Conservation (phyloP, 2,329 filamentous ascomycete genomes). For the Dissoconium aciculare region DNA sequence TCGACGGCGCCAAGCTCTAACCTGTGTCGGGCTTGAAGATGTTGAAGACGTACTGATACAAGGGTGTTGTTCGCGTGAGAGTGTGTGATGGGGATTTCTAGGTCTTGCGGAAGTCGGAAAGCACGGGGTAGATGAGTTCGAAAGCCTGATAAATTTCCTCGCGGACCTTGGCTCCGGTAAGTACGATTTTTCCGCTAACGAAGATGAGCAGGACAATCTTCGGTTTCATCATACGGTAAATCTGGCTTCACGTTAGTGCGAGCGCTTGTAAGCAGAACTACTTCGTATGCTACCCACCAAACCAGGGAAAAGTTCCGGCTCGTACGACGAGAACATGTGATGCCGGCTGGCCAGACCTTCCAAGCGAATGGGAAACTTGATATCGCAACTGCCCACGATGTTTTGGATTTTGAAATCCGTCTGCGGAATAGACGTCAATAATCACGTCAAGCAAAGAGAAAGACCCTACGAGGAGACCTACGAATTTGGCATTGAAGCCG, state of each 20-base stretch:
- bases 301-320: conserved; percentile 29
- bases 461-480: background rate
- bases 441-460: background rate
- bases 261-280: conserved; percentile 32
- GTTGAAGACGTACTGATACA: too few relatives aligned
- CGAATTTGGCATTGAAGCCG: conserved; percentile 55
- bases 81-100: too few relatives aligned
- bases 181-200: conserved; percentile 93
- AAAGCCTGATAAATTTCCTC: conserved; percentile 97
- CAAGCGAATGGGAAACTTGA: conserved; percentile 96
- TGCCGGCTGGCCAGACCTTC: conserved; percentile 92
- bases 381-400: conserved; percentile 95
- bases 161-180: conserved; percentile 92
- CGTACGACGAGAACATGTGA: conserved; percentile 98
- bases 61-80: too few relatives aligned
- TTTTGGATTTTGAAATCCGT: conserved; percentile 99
- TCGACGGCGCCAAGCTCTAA: too few relatives aligned
- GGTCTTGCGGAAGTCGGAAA: conserved; percentile 40
- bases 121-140: conserved; percentile 91
- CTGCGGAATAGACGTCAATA: background rate
- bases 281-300: background rate
- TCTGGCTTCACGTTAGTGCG: conserved; percentile 94
- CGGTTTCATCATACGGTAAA: conserved; percentile 99
- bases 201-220: conserved; percentile 95
- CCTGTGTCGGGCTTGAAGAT: too few relatives aligned